Evolutionary conservation across 176 grass and related monocot species (phyloP).

Genomic region (Coix lacrymajobi): DNA sequence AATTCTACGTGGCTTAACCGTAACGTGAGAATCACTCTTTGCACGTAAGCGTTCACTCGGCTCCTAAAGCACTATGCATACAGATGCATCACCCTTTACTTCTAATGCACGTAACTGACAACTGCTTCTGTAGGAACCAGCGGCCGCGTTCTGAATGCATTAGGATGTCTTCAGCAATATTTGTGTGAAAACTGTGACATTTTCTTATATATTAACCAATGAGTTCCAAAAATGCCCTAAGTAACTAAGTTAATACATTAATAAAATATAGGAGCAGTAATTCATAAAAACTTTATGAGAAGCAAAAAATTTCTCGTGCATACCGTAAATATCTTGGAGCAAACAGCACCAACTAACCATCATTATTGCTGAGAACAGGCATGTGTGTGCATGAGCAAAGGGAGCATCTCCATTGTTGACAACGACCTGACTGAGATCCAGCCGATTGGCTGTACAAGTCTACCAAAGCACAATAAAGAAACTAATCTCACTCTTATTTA

Average conservation of each 20-base stretch:
- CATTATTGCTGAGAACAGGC: not conserved
- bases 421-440: constrained; percentile 14
- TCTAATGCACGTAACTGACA: not conserved
- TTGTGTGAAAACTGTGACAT: not conserved
- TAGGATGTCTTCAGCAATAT: not conserved
- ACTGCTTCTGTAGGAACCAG: not conserved
- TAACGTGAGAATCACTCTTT: constrained; percentile 8
- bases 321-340: not conserved
- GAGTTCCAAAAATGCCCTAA: not conserved
- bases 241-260: not conserved
- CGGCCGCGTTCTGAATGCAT: not conserved
- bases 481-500: constrained; percentile 17
- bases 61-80: not conserved
- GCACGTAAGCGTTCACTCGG: not conserved
- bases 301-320: not conserved
- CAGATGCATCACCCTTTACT: not conserved
- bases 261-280: not conserved
- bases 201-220: not conserved
- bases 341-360: not conserved
- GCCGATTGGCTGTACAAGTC: not conserved
- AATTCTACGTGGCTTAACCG: not conserved
- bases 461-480: constrained; percentile 24
- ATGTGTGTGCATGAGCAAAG: not conserved
- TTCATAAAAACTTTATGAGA: not conserved
- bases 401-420: not conserved